phyloP scores from a whole-genome alignment of 2,329 filamentous ascomycete genomes.

The Thelonectria olida region DNA sequence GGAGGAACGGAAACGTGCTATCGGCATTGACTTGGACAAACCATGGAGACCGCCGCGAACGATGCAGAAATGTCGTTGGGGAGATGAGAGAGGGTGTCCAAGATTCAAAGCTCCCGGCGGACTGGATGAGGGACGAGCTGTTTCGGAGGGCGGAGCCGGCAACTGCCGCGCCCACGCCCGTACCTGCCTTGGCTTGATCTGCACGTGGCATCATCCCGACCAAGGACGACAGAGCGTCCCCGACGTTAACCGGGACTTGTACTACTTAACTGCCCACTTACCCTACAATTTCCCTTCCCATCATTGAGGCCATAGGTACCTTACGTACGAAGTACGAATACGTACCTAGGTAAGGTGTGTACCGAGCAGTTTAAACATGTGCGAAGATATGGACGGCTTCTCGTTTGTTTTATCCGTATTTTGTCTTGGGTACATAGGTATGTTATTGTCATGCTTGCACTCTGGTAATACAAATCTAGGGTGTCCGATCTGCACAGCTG shows the following conservation, averaged over 20 bases:
- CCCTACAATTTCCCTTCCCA: slow-evolving; percentile 8
- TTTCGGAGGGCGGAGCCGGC: slow-evolving; percentile 33
- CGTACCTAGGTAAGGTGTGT: too few relatives aligned
- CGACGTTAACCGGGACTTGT: slow-evolving; percentile 33
- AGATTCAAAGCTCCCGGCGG: slow-evolving; percentile 5
- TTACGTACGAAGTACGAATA: too few relatives aligned
- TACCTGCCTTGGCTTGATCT: slow-evolving; percentile 32
- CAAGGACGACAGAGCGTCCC: slow-evolving; percentile 13
- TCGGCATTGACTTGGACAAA: slow-evolving; percentile 22
- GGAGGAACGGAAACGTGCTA: slow-evolving; percentile 19
- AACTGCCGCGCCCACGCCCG: slow-evolving; percentile 30
- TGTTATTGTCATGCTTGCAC: too few relatives aligned
- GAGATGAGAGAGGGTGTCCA: slow-evolving; percentile 3
- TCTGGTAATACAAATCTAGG: too few relatives aligned
- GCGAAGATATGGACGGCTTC: too few relatives aligned
- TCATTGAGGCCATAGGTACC: too few relatives aligned
- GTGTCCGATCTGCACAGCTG: too few relatives aligned
- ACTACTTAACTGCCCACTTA: neutral
- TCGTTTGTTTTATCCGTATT: too few relatives aligned
- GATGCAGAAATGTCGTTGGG: slow-evolving; percentile 9
- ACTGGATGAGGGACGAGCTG: slow-evolving; percentile 8
- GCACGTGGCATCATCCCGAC: slow-evolving; percentile 39
- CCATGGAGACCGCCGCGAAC: slow-evolving; percentile 25
- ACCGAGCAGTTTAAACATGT: too few relatives aligned
- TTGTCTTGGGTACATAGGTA: too few relatives aligned